Conservation (phyloP, 495 filamentous ascomycete species). For the Aspergillus wentii region DNA sequence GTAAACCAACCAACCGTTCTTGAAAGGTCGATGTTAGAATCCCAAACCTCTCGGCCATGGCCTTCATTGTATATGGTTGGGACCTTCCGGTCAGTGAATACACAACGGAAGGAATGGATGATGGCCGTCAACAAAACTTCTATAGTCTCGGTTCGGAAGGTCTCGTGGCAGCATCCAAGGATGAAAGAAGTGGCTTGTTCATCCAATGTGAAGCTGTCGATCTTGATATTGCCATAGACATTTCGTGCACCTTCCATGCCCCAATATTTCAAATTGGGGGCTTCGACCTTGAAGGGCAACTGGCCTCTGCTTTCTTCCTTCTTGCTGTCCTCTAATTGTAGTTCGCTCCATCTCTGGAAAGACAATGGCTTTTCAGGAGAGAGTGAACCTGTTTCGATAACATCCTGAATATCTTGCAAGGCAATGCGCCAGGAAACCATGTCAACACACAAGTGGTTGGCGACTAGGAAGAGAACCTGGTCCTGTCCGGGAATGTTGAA, state of each 20-base stretch:
- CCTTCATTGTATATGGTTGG: conserved; percentile 55
- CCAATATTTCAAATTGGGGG: conserved; percentile 43
- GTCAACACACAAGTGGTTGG: conserved; percentile 67
- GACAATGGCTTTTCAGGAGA: conserved; percentile 44
- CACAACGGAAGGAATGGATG: conserved; percentile 41
- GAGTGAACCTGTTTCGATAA: conserved; percentile 40
- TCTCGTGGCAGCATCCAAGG: conserved; percentile 34
- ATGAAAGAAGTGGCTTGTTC: conserved; percentile 38
- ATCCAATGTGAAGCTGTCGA: conserved; percentile 40
- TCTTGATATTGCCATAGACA: conserved; percentile 42
- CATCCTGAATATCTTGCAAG: conserved; percentile 60
- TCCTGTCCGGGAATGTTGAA: conserved; percentile 49
- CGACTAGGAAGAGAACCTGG: conserved; percentile 58
- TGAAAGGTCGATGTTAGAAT: conserved; percentile 45
- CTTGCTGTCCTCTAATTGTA: conserved; percentile 38
- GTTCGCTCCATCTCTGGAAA: conserved; percentile 59
- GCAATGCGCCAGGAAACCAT: conserved; percentile 68
- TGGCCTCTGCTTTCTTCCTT: conserved; percentile 10
- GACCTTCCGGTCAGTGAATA: conserved; percentile 47
- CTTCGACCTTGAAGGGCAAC: conserved; percentile 31
- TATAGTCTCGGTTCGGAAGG: conserved; percentile 47
- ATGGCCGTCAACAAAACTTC: conserved; percentile 50
- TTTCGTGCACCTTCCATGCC: conserved; percentile 45
- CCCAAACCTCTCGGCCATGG: conserved; percentile 53
- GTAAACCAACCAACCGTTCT: conserved; percentile 61